These are phyloP conservation scores for Starmera caribaea DNA, from an alignment of 805 yeast genomes.

Conservation along the genomic window DNA sequence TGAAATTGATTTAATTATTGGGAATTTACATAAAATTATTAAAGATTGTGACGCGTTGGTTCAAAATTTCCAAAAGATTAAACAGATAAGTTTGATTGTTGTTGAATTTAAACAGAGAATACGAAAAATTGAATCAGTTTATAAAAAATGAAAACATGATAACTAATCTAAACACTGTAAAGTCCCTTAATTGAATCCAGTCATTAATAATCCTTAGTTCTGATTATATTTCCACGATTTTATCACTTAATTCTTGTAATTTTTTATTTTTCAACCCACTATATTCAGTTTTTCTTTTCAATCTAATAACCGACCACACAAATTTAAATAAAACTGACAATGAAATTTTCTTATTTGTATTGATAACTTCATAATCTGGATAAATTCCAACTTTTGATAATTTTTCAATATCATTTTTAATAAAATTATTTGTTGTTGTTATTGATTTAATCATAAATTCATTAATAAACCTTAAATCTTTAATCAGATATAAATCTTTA, in stretches of 20 bases:
- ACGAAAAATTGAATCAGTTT: constrained; percentile 21
- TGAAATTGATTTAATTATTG: constrained; percentile 31
- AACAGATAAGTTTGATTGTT: constrained; percentile 34
- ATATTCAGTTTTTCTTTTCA: constrained; percentile 21
- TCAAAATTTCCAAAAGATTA: constrained; percentile 36
- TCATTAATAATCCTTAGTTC: background rate
- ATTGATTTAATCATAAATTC: constrained; percentile 22
- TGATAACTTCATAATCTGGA: constrained; percentile 16
- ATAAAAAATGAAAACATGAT: background rate
- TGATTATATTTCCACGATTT: background rate
- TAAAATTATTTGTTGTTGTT: constrained; percentile 14
- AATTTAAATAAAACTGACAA: constrained; percentile 21
- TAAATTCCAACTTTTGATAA: constrained; percentile 18
- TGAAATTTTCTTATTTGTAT: constrained; percentile 12
- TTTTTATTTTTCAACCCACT: constrained; percentile 12
- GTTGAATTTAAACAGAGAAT: constrained; percentile 31
- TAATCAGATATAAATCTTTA: constrained; percentile 27
- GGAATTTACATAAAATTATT: constrained; percentile 29
- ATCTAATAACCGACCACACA: constrained; percentile 28
- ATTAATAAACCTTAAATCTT: constrained; percentile 26
- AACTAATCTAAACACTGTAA: background rate
- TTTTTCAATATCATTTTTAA: constrained; percentile 17
- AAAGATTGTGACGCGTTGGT: constrained; percentile 41
- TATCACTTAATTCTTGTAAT: constrained; percentile 9
- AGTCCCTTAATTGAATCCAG: no score